Percentiles rank a stretch among this genome's conserved stretches.
These are phyloP conservation scores for Colletotrichum acutatum DNA, from an alignment of 2,329 filamentous ascomycete genomes.

Conservation along the genomic window DNA sequence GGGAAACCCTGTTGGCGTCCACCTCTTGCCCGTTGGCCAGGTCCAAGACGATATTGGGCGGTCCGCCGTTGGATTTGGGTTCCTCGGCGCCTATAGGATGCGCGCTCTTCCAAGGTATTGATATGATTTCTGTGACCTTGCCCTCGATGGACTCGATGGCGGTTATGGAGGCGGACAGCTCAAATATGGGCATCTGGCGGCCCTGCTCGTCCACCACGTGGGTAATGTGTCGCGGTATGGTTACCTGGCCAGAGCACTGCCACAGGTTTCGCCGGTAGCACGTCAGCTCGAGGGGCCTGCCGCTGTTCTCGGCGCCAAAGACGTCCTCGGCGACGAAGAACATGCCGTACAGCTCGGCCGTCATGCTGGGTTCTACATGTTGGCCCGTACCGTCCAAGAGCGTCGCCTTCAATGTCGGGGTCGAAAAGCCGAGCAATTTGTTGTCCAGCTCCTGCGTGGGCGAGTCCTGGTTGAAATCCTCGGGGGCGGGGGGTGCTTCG, in stretches of 20 bases:
- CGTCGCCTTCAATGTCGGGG: slow-evolving; percentile 68
- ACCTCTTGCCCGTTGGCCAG: slow-evolving; percentile 72
- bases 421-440: slow-evolving; percentile 80
- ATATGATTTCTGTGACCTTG: slow-evolving; percentile 93
- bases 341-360: slow-evolving; percentile 86
- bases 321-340: slow-evolving; percentile 89
- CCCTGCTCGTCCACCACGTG: slow-evolving; percentile 80
- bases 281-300: slow-evolving; percentile 81
- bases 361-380: slow-evolving; percentile 69
- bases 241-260: slow-evolving; percentile 91
- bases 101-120: slow-evolving; percentile 93
- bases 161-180: slow-evolving; percentile 84
- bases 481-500: slow-evolving; percentile 54
- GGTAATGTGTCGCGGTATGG: slow-evolving; percentile 77
- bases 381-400: slow-evolving; percentile 75
- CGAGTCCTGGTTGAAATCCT: slow-evolving; percentile 57
- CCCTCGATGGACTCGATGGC: slow-evolving; percentile 93
- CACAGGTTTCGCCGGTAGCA: slow-evolving; percentile 96
- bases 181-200: slow-evolving; percentile 78
- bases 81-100: slow-evolving; percentile 62
- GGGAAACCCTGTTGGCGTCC: slow-evolving; percentile 80
- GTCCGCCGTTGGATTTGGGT: slow-evolving; percentile 59
- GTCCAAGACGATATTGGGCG: slow-evolving; percentile 66
- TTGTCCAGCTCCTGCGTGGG: slow-evolving; percentile 71
- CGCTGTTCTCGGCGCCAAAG: slow-evolving; percentile 69